A percentile compares a stretch with the other conserved stretches of the same genome.
These are phyloP conservation scores for Sphenostylis stenocarpa DNA, from an alignment of 306 rosid species.

Conservation along the genomic window DNA sequence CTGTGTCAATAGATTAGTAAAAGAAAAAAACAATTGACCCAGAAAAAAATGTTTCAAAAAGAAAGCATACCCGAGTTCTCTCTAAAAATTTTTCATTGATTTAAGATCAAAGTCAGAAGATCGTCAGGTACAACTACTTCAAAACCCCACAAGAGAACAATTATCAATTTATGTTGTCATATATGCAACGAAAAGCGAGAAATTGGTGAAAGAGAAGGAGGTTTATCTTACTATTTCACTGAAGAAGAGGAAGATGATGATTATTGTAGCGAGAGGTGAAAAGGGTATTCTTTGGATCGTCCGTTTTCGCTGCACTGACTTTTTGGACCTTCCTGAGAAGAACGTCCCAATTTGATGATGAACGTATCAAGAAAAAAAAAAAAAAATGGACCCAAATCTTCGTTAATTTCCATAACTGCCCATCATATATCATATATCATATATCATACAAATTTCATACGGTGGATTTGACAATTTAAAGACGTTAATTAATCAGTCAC, in stretches of 20 bases:
- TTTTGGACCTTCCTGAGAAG: conserved; percentile 66
- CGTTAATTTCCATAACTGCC: conserved; percentile 40
- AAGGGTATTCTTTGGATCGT: conserved; percentile 67
- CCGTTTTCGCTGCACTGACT: conserved; percentile 62
- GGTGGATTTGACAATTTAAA: no score
- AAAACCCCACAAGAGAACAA: conserved; percentile 37
- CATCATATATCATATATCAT: conserved; percentile 28
- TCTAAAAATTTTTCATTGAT: conserved; percentile 42
- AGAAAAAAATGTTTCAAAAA: conserved; percentile 1
- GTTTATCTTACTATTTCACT: conserved; percentile 40
- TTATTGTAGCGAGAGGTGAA: conserved; percentile 27
- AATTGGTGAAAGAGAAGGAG: conserved; percentile 35
- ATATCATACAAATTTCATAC: no score
- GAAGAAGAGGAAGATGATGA: conserved; percentile 36
- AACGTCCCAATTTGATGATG: conserved; percentile 54
- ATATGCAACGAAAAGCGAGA: neutral
- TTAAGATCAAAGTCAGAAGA: conserved; percentile 47
- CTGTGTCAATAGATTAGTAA: neutral
- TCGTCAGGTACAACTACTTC: conserved; percentile 40
- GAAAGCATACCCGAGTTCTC: conserved; percentile 45
- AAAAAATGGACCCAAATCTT: conserved; percentile 28
- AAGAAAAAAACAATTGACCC: neutral
- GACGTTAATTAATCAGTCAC: no score
- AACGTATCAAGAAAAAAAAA: conserved; percentile 30
- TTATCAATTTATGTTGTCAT: neutral